Base-by-base conservation (phyloP, 257 asterid species). In the Cynanchum wilfordii region DNA sequence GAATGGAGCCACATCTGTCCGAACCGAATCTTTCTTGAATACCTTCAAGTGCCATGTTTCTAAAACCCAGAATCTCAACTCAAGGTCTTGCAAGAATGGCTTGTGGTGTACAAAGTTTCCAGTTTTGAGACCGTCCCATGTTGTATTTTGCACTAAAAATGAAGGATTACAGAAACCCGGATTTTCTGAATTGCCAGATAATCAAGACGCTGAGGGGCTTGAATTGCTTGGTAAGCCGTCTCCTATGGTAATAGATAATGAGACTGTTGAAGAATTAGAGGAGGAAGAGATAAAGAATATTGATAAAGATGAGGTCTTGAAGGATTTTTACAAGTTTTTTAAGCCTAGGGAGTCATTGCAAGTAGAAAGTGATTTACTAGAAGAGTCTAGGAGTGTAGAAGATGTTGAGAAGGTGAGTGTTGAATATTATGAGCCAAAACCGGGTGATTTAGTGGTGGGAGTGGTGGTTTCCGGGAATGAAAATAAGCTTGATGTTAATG, bases 391-490 rank as follows among this genome's bases (percentile, higher is more conserved):
- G 51, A 59, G 27, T 62, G 84, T 70, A 72, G 86, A 81, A 64
- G 86, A 66, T 45, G 69, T 15, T 20, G 77, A 51, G 49, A 81
- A 71, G 49, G 81, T 91, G 20, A 80, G 72, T 70, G 88, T 89
- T 45, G 99, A 89, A 82, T 94, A 91, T 82, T 91, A 91, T 68
- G 97, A 91, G 58, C 95, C 96, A 2, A 94, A 89, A 77, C 78
- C 86, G 3, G 97, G 98, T 44, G 98, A 94, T 77, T 87, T 83
- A 45, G 96, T 91, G 45, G 95, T 94, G 76, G 99, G 99, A 25
- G 93, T 85, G 58, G 99, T 94, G 83, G 96, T 94, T 73, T 94
- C 99, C 0, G 98, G 98, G 22, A 94, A 87, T 17, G 97, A 89
- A 75, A 87, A 86, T 80, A 94, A 85, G 90, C 97, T 94, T 68